Evolutionary conservation across 129 eudicot species (phyloP), one percentile per base, ranked within the genome.

Genomic region (Flaveria bidentis): DNA sequence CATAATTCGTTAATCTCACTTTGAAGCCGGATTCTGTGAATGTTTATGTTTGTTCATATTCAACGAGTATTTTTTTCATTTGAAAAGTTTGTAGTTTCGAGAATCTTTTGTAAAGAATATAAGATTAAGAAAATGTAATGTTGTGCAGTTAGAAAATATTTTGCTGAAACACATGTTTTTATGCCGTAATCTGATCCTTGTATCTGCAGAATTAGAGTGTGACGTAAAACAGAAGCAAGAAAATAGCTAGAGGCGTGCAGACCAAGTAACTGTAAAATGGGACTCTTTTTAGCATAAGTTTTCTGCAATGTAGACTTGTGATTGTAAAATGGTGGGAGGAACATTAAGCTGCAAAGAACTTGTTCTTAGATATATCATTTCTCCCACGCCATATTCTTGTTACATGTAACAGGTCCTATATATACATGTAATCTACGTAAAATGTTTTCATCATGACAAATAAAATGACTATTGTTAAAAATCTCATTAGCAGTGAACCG

Each of bases 401-500:
- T 36, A 36, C 41, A 36, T 36, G 41, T 36, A 36, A 36, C 41
- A 36, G 41, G 41, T 36, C 41, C 41, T 36, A 36, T 36, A 36
- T 42, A 42, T 64, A 51, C 46, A 30, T 76, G 22, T 17, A 42
- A 17, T 76, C 22, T 82, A 30, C 46, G 7, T 0, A 68, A 8
- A 36, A 49, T 8, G 46, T 66, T 25, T 18, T 67, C 17, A 55
- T 75, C 36, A 15, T 33, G 55, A 81, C 41, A 53, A 81, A 75
- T 75, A 81, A 68, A 75, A 20, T 68, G 36, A 25, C 46, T 53
- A 60, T 45, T 20, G 56, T 79, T 51, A 64, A 66, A 66, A 39
- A 25, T 26, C 44, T 77, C 68, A 26, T 57, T n/a, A 62, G 30
- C 30, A 51, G 1, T 16, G 20, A 51, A 51, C 57, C 16, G 22